Evolutionary conservation across 108 stramenopile species (phyloP), one percentile per base, ranked within the genome.

Genomic region (Schizochytrium sp.): DNA sequence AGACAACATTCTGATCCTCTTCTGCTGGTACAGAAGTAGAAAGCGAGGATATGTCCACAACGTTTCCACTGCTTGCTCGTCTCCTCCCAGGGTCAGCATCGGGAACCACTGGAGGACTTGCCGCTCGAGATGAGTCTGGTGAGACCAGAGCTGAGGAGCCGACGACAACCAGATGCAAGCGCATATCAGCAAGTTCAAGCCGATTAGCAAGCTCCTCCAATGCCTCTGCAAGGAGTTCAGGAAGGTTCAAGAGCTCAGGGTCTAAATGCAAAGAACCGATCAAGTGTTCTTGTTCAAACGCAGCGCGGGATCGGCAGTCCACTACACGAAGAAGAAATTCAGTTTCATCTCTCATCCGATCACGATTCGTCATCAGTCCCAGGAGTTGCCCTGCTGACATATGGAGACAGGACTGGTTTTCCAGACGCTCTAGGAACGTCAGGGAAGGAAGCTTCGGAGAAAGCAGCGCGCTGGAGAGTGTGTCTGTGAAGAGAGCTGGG

Each of bases 211-310:
- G 76, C 15, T 17, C 19, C 53, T 49, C 53, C 76, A 83, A 3
- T 10, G 76, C 76, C 38, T 55, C 53, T 5, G 47, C 19, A 53
- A 83, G 76, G 28, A 55, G 53, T 5, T 83, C 76, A 5, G 76
- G 76, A 17, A 83, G 76, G 76, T 55, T 83, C 17, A 83, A 40
- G 28, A 83, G 76, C 53, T 55, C 76, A 7, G 50, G 50, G 76
- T 83, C 76, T 5, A 83, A 53, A 42, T 83, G 76, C 76, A 83
- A 38, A 7, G 76, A 83, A 38, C 76, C 76, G 2, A 83, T 83
- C 47, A 83, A 17, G n/a, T 83, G 76, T 53, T 83, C 76, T 42
- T 83, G 76, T 83, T 83, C 76, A 28, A 55, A 83, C 4, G 10
- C 50, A 2, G 49, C 76, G 15, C 76, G 76, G 17, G 76, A 10